phyloP scores from a whole-genome alignment of 345 rosid species.

The Hibiscus tridactylites region DNA sequence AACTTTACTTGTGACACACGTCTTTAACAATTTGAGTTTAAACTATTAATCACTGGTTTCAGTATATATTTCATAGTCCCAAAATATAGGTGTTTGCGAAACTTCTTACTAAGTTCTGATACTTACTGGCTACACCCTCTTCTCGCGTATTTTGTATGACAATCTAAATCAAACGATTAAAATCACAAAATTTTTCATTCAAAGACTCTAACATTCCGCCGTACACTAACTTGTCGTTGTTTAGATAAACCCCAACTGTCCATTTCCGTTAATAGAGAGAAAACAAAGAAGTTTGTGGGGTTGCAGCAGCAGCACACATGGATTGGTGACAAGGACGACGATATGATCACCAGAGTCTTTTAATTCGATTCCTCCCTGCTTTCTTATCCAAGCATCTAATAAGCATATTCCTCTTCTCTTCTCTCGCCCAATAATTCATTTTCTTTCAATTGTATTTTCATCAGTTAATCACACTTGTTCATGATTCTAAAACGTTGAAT shows the following conservation, averaged over 20 bases:
- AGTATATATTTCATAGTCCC: no score
- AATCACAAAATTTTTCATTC: no score
- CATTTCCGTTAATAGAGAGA: not conserved
- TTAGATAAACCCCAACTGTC: not conserved
- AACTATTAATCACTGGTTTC: no score
- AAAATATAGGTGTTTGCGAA: no score
- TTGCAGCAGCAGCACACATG: not conserved
- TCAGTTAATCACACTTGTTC: not conserved
- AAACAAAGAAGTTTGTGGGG: not conserved
- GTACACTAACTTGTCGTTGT: no score
- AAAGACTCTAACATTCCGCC: no score
- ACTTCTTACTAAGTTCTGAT: no score
- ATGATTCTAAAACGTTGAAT: not conserved
- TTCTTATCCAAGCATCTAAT: constrained; percentile 2
- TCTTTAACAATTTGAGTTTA: no score
- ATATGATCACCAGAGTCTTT: not conserved
- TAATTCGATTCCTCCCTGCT: not conserved
- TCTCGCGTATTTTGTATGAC: no score
- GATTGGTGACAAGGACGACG: not conserved
- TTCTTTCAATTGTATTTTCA: not conserved
- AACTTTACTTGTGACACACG: no score
- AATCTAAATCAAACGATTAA: no score
- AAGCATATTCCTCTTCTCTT: not conserved
- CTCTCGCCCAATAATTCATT: not conserved
- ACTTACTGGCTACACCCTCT: no score